phyloP scores from a whole-genome alignment of 2,329 filamentous ascomycete species.

The Fusarium subtropicale region DNA sequence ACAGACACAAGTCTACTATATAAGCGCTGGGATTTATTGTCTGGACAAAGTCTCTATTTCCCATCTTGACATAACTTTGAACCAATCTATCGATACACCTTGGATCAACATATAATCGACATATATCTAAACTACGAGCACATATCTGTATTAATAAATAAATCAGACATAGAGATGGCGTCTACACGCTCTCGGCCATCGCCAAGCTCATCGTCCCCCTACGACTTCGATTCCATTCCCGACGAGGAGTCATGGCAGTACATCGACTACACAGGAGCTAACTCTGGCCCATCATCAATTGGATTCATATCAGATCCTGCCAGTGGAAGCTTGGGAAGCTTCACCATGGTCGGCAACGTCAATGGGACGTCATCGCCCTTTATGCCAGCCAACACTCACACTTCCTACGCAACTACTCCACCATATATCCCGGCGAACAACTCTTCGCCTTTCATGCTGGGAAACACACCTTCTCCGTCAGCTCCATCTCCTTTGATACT shows the following conservation, averaged over 20 bases:
- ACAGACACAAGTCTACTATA: not conserved
- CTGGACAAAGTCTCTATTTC: not conserved
- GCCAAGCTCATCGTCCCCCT: constrained; percentile 53
- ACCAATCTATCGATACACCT: not conserved
- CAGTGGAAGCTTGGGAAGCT: constrained; percentile 64
- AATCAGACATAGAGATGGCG: constrained; percentile 46
- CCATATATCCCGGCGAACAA: constrained; percentile 21
- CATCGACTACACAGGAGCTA: constrained; percentile 53
- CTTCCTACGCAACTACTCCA: constrained; percentile 38
- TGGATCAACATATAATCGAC: not conserved
- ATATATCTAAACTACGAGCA: not conserved
- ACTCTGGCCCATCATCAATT: constrained; percentile 54
- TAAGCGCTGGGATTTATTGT: not conserved
- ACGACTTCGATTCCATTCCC: constrained; percentile 55
- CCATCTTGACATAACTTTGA: not conserved
- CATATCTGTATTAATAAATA: not conserved
- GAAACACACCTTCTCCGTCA: constrained; percentile 47
- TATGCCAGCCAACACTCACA: constrained; percentile 17
- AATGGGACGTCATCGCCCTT: constrained; percentile 36
- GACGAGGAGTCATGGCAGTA: constrained; percentile 62
- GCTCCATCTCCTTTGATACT: constrained; percentile 58
- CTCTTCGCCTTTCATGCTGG: constrained; percentile 32
- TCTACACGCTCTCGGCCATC: constrained; percentile 56
- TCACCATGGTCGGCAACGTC: constrained; percentile 58
- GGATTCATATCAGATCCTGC: constrained; percentile 63